Evolutionary conservation across 192 early-diverging fungal genomes (phyloP).

Genomic region (Coemansia sp.): DNA sequence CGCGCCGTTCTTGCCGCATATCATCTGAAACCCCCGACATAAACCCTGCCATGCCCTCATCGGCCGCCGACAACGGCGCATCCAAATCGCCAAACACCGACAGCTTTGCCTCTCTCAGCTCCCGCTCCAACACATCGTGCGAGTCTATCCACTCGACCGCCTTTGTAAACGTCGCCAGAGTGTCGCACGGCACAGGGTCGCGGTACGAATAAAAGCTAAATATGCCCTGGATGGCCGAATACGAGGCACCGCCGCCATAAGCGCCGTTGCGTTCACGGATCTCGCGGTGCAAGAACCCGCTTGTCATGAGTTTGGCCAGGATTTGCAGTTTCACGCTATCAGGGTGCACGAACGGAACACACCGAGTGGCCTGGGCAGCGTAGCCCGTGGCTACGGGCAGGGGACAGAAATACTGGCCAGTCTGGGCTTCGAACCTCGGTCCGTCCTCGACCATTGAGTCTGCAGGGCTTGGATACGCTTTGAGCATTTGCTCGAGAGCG

Average conservation of each 20-base stretch:
- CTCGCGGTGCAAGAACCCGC: slow-evolving; percentile 91
- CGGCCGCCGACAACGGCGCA: slow-evolving; percentile 74
- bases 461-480: slow-evolving; percentile 15
- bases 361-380: slow-evolving; percentile 66
- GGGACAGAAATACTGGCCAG: slow-evolving; percentile 71
- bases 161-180: slow-evolving; percentile 67
- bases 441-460: not conserved
- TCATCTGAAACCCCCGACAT: slow-evolving; percentile 78
- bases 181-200: slow-evolving; percentile 77
- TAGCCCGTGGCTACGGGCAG: slow-evolving; percentile 88
- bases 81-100: slow-evolving; percentile 86
- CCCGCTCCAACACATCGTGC: slow-evolving; percentile 53
- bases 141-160: slow-evolving; percentile 67
- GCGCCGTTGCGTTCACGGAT: slow-evolving; percentile 97
- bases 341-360: slow-evolving; percentile 81
- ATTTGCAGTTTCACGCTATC: slow-evolving; percentile 80
- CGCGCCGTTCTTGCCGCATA: slow-evolving; percentile 81
- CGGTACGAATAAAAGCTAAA: slow-evolving; percentile 93
- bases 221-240: slow-evolving; percentile 70
- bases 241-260: slow-evolving; percentile 87
- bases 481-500: slow-evolving; percentile 31
- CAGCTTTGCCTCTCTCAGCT: slow-evolving; percentile 90
- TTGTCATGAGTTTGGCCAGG: slow-evolving; percentile 79
- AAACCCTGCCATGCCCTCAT: slow-evolving; percentile 85
- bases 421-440: slow-evolving; percentile 44